These are phyloP conservation scores for Eragrostis curvula DNA, from an alignment of 176 grass and related monocot species.

Conservation along the genomic window DNA sequence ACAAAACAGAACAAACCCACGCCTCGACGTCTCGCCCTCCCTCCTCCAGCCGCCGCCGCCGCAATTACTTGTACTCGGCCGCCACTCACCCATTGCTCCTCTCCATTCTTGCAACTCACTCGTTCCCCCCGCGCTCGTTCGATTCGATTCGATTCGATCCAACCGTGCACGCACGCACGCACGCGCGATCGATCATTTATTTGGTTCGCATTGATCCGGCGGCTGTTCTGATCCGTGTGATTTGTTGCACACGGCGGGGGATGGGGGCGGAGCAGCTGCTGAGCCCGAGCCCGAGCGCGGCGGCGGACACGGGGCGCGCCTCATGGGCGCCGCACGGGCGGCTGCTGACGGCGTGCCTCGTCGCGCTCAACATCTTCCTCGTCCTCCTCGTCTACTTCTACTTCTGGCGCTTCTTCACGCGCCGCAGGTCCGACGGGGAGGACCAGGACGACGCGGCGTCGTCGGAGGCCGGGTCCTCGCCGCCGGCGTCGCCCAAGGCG, in stretches of 20 bases:
- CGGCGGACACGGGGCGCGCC: not conserved
- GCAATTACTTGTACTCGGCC: too few relatives aligned
- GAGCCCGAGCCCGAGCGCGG: not conserved
- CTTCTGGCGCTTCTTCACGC: conserved; percentile 46
- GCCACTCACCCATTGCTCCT: too few relatives aligned
- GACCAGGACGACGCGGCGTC: not conserved
- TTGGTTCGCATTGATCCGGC: too few relatives aligned
- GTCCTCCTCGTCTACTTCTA: conserved; percentile 53
- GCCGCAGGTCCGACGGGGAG: not conserved
- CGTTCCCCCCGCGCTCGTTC: not conserved
- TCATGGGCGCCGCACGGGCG: conserved; percentile 27
- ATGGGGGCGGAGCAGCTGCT: not conserved
- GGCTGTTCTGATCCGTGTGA: not conserved
- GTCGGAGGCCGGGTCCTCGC: conserved; percentile 11
- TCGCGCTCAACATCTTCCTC: conserved; percentile 49
- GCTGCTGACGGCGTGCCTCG: conserved; percentile 25
- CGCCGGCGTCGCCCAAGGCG: conserved; percentile 30
- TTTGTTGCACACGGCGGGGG: not conserved
- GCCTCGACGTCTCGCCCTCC: not conserved
- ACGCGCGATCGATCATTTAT: too few relatives aligned
- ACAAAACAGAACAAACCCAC: not conserved
- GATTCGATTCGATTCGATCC: not conserved
- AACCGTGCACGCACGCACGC: too few relatives aligned
- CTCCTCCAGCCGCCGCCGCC: too few relatives aligned
- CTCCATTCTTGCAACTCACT: too few relatives aligned